phyloP scores from a whole-genome alignment of 108 stramenopile species.

The Bacterosira constricta region DNA sequence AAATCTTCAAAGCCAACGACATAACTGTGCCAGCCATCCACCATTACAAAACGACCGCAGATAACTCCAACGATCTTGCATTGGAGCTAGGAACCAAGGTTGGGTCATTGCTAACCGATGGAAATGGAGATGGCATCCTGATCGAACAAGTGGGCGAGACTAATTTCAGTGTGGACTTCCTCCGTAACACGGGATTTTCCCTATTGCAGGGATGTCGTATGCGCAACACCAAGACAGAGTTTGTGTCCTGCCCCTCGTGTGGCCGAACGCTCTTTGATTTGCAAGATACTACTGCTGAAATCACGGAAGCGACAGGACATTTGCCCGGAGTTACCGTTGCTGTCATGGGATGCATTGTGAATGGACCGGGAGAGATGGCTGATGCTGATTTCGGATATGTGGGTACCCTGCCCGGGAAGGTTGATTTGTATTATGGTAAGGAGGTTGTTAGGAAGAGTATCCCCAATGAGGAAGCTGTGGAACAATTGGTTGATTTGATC shows the following conservation, averaged over 20 bases:
- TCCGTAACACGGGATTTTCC: slow-evolving; percentile 87
- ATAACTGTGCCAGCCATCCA: slow-evolving; percentile 85
- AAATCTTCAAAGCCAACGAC: slow-evolving; percentile 82
- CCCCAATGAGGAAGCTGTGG: slow-evolving; percentile 94
- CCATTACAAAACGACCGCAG: slow-evolving; percentile 70
- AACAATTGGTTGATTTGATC: slow-evolving; percentile 90
- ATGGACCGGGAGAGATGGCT: slow-evolving; percentile 98
- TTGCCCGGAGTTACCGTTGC: slow-evolving; percentile 96
- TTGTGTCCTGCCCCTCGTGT: slow-evolving; percentile 97
- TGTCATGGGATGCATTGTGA: slow-evolving; percentile 99
- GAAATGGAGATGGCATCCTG: slow-evolving; percentile 92
- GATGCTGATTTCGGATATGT: slow-evolving; percentile 99
- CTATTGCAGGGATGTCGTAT: slow-evolving; percentile 95
- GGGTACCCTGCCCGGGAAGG: slow-evolving; percentile 94
- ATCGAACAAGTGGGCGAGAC: slow-evolving; percentile 83
- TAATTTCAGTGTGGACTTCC: slow-evolving; percentile 74
- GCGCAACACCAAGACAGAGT: slow-evolving; percentile 98
- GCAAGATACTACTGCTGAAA: slow-evolving; percentile 94
- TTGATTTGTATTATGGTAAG: slow-evolving; percentile 96
- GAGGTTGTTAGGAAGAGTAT: slow-evolving; percentile 92
- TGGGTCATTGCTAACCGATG: slow-evolving; percentile 90
- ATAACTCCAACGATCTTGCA: slow-evolving; percentile 87
- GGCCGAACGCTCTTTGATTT: slow-evolving; percentile 97
- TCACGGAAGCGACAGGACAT: slow-evolving; percentile 92
- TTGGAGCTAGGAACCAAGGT: slow-evolving; percentile 82